Percentiles rank a stretch among this genome's conserved stretches.
Evolutionary conservation across 1,284 basidiomycete species (phyloP).

Genomic region (Earliella scabrosa): DNA sequence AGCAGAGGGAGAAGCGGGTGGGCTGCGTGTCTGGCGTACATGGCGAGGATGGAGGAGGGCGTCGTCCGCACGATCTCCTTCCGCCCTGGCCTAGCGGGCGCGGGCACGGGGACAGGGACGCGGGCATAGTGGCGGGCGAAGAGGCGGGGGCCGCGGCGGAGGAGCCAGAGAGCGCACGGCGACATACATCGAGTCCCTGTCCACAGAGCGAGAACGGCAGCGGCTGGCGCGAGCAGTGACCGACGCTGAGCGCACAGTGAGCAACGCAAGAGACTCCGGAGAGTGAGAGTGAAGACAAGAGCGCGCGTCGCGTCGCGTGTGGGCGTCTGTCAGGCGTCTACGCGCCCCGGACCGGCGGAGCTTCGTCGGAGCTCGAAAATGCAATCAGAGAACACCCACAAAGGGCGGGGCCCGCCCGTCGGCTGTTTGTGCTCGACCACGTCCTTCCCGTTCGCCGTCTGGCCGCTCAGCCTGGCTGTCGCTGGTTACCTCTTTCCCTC

Average conservation of each 20-base stretch:
- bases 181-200: slow-evolving; percentile 32
- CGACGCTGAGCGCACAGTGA: not conserved
- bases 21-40: not conserved
- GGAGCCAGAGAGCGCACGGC: slow-evolving; percentile 14
- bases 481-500: not conserved
- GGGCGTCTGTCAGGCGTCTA: not conserved
- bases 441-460: slow-evolving; percentile 4
- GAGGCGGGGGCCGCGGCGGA: not conserved
- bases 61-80: not conserved
- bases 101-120: not conserved
- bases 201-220: not conserved
- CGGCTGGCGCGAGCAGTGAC: not conserved
- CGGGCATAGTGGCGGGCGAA: not conserved
- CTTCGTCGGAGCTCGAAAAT: not conserved
- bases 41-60: slow-evolving; percentile 2
- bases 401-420: slow-evolving; percentile 2
- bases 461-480: not conserved
- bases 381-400: slow-evolving; percentile 10
- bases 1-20: slow-evolving; percentile 4
- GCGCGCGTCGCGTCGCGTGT: not conserved
- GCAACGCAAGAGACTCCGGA: not conserved
- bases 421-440: slow-evolving; percentile 4
- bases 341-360: not conserved
- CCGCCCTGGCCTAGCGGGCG: not conserved
- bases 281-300: not conserved